Base-by-base conservation (phyloP, 2,329 filamentous ascomycete species). In the Colletotrichum noveboracense region DNA sequence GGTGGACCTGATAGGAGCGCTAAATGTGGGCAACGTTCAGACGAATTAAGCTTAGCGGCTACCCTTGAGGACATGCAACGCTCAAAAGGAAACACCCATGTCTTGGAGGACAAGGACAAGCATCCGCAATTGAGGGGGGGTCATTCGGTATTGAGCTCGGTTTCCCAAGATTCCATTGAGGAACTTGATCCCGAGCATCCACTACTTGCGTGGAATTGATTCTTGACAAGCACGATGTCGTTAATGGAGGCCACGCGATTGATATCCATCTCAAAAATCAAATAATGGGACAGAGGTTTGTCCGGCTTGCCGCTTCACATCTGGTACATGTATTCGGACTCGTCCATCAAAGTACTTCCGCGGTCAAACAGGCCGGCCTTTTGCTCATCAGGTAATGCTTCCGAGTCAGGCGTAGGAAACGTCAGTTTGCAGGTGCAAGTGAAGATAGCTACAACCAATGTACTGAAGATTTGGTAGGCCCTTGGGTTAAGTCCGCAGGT, bases 1-100 rank as follows among this genome's bases (percentile, higher is more conserved):
- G 16, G 58, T 60, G 66, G 66, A 71, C 32, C 21, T 55, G 55
- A 66, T 43, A 71, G 72, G 67, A 61, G 48, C 60, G 66, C 56
- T 52, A 65, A 60, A 61, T 34, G 48, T 61, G 30, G 30, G 8
- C 21, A 58, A 48, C 16, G 14, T 38, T 58, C n/a, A 68, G 62
- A 62, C 62, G 38, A 36, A 34, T 72, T 64, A 58, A 72, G 72
- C 62, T 75, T 75, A 75, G 69, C 32, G 36, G n/a, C 18, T 24
- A 28, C 14, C 48, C 32, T 34, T 30, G 43, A 18, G 18, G 16
- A 28, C 56, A n/a, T n/a, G 36, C 16, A 38, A 32, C 18, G 14
- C 43, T 66, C 26, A 13, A 28, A 32, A 32, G 28, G 16, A 70
- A 38, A n/a, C 5, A 43, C 60, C 60, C 67, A 18, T 30, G 62